phyloP scores from a whole-genome alignment of 2,329 filamentous ascomycete genomes.

The Talaromyces sp. region DNA sequence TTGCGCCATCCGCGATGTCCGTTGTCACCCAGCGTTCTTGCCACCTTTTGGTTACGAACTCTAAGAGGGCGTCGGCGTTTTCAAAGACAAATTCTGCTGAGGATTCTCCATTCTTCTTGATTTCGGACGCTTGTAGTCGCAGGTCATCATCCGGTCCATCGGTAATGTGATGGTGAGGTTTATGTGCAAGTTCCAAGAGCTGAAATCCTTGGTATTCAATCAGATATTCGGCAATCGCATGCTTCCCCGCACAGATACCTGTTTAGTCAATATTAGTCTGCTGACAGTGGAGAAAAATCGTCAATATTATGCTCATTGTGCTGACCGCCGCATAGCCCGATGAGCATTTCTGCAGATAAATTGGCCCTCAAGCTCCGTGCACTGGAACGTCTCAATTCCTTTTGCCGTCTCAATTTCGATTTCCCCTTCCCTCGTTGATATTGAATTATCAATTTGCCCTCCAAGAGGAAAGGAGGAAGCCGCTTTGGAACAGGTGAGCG shows the following conservation, averaged over 20 bases:
- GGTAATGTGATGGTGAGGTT: slow-evolving; percentile 23
- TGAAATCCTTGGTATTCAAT: slow-evolving; percentile 81
- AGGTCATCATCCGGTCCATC: slow-evolving; percentile 33
- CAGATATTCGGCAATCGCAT: slow-evolving; percentile 84
- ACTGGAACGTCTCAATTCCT: too few species aligned
- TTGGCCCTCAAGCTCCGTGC: neutral
- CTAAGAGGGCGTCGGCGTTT: slow-evolving; percentile 69
- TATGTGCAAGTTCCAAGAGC: slow-evolving; percentile 63
- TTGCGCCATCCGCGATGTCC: slow-evolving; percentile 72
- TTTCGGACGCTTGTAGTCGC: slow-evolving; percentile 29
- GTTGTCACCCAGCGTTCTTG: slow-evolving; percentile 81
- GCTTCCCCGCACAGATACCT: slow-evolving; percentile 94
- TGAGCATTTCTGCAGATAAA: slow-evolving; percentile 45
- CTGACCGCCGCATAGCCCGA: slow-evolving; percentile 56
- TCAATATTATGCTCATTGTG: slow-evolving; percentile 20
- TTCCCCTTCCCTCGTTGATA: too few species aligned
- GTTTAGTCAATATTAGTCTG: slow-evolving; percentile 20
- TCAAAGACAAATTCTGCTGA: slow-evolving; percentile 54
- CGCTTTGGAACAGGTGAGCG: neutral
- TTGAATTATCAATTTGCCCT: too few species aligned
- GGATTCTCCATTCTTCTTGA: slow-evolving; percentile 16
- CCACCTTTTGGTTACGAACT: slow-evolving; percentile 87
- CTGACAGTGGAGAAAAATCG: neutral
- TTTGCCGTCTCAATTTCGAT: too few species aligned
- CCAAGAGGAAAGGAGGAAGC: neutral